A percentile compares a stretch with the other conserved stretches of the same genome.
These are phyloP conservation scores for Esteya vermicola DNA, from an alignment of 2,329 filamentous ascomycete genomes.

Conservation along the genomic window DNA sequence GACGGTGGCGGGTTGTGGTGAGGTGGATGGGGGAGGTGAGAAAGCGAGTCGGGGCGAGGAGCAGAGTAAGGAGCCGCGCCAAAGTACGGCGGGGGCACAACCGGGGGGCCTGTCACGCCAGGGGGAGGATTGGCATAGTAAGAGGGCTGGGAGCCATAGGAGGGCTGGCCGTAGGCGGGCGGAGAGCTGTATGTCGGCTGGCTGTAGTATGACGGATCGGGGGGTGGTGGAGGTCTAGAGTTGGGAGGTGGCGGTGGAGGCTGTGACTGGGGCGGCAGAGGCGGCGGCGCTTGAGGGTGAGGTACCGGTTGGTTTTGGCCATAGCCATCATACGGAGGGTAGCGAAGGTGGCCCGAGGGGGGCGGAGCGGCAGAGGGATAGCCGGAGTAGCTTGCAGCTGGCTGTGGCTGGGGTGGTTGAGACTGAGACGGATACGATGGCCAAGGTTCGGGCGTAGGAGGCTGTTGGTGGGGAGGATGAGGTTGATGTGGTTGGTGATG, in stretches of 20 bases:
- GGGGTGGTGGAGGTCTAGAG: not conserved
- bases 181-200: too few relatives aligned
- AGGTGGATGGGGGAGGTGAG: constrained; percentile 2
- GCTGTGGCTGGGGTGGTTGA: constrained; percentile 4
- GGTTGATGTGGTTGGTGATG: not conserved
- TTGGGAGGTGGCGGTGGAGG: not conserved
- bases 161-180: too few relatives aligned
- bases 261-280: constrained; percentile 1
- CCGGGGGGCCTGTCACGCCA: constrained; percentile 11
- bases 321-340: constrained; percentile 8
- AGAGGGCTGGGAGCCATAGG: constrained; percentile 4
- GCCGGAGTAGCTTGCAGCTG: constrained; percentile 7
- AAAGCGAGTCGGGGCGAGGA: constrained; percentile 8
- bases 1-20: not conserved
- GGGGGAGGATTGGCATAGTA: constrained; percentile 10
- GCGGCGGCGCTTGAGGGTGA: not conserved
- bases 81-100: constrained; percentile 9
- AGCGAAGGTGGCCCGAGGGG: constrained; percentile 7
- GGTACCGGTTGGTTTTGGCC: too few relatives aligned
- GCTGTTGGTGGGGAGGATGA: not conserved
- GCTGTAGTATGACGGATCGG: constrained; percentile 5
- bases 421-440: too few relatives aligned
- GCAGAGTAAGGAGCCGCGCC: constrained; percentile 8
- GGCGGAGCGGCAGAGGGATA: constrained; percentile 7
- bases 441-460: constrained; percentile 1